Percentiles rank a stretch among this genome's conserved stretches.
Evolutionary conservation across 2,329 filamentous ascomycete genomes (phyloP).

Genomic region (Hypoxylon sp.): DNA sequence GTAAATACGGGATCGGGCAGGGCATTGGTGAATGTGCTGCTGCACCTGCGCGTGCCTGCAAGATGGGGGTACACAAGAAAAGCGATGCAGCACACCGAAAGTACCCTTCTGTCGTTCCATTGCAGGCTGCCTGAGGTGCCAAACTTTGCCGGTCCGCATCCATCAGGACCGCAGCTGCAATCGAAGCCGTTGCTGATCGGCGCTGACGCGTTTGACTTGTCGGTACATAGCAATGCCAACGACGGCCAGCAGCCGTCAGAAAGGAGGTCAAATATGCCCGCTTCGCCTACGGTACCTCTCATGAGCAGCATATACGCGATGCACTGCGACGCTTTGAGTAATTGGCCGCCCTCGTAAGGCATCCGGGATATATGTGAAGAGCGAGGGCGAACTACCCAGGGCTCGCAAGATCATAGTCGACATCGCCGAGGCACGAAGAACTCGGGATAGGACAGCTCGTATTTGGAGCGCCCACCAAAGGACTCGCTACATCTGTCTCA

Average conservation of each 20-base stretch:
- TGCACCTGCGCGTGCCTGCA: conserved; percentile 7
- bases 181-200: conserved; percentile 16
- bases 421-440: background rate
- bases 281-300: background rate
- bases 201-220: conserved; percentile 26
- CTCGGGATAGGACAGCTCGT: background rate
- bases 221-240: too few species aligned
- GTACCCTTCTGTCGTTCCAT: conserved; percentile 2
- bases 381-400: background rate
- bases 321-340: background rate
- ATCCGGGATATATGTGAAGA: background rate
- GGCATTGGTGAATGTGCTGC: conserved; percentile 9
- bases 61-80: conserved; percentile 22
- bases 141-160: conserved; percentile 3
- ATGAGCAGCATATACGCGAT: too few species aligned
- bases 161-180: background rate
- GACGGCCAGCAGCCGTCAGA: conserved; percentile 2
- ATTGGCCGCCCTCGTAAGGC: background rate
- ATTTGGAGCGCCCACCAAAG: background rate
- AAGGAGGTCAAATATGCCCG: background rate
- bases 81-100: conserved; percentile 17
- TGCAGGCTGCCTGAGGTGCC: conserved; percentile 11
- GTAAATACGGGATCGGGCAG: conserved; percentile 12
- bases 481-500: background rate
- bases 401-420: background rate